Conservation (phyloP, 257 asterid genomes). For the Solanum lycopersicoides region DNA sequence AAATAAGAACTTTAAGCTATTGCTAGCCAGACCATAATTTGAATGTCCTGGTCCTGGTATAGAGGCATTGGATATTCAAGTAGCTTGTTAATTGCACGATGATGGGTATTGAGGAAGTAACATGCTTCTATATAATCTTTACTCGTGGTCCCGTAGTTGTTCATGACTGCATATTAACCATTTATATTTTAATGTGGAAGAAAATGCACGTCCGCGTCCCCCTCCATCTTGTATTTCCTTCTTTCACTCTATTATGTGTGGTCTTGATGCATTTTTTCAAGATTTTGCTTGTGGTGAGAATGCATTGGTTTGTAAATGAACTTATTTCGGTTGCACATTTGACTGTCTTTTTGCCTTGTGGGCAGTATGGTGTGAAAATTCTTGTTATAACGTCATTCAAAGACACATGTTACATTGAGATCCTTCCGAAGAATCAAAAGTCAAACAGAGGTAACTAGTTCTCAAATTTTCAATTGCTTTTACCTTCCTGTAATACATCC, state of each 20-base stretch:
- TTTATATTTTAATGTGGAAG: not conserved
- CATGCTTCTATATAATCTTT: not conserved
- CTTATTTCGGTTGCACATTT: conserved; percentile 6
- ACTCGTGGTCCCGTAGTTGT: not conserved
- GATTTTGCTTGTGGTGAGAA: not conserved
- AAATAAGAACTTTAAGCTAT: not conserved
- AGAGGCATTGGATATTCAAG: not conserved
- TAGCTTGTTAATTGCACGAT: not conserved
- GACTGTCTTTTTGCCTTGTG: conserved; percentile 2
- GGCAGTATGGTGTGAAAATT: conserved; percentile 86
- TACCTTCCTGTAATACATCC: not conserved
- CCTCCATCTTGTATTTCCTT: not conserved
- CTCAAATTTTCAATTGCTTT: not conserved
- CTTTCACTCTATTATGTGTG: not conserved
- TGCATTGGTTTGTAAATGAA: not conserved
- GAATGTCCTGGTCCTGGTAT: not conserved
- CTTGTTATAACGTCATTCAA: conserved; percentile 78
- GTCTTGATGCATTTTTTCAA: not conserved
- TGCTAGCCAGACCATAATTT: not conserved
- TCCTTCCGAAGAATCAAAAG: conserved; percentile 71
- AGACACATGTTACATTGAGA: conserved; percentile 94
- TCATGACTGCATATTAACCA: not conserved
- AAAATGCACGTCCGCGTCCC: not conserved
- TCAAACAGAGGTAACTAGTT: conserved; percentile 63
- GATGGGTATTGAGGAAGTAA: not conserved